Evolutionary conservation across 225 moss, liverwort and hornwort species (phyloP), one percentile per base, ranked within the genome.

Genomic region (Lunularia cruciata): DNA sequence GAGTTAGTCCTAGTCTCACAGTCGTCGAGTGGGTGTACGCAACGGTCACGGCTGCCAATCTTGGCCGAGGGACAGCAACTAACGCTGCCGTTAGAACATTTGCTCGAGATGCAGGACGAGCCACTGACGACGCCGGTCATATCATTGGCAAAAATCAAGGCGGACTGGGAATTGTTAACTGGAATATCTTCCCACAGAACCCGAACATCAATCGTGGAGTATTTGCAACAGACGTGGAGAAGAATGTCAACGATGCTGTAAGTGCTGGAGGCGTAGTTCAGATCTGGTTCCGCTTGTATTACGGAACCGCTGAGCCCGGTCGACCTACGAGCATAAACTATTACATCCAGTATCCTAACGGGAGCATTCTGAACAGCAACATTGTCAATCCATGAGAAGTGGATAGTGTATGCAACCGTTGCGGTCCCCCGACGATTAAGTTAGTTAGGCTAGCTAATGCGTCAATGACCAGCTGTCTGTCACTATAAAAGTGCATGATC

Each of bases 141-240:
- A 72, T 72, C 62, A 63, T 72, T 11, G 72, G 62, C 15, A 63
- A 48, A 0, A 72, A 63, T 30, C 72, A 63, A 34, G 72, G 72
- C 27, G 72, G 72, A 32, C 30, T 59, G 23, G 72, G 62, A 18
- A 71, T 58, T 5, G 58, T 47, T 27, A 1, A 0, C 12, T 72
- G 72, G 72, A 72, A 72, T 48, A 23, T 72, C 58, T 72, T 72
- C 18, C 72, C 72, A 26, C 72, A 72, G 47, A 28, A 12, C 23
- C 0, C 6, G 0, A 71, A 71, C 28, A 57, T 57, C 57, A 72
- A 72, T 38, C 45, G 72, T 15, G 72, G 72, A 8, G 62, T 63
- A 19, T 72, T 60, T 28, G 40, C 40, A 18, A 6, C 19, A 1
- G n/a, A 62, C 18, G 10, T 64, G 5, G 72, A 72, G 62, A 34